These are phyloP conservation scores for Helotiales sp. DNA, from an alignment of 2,329 filamentous ascomycete species.

Conservation along the genomic window DNA sequence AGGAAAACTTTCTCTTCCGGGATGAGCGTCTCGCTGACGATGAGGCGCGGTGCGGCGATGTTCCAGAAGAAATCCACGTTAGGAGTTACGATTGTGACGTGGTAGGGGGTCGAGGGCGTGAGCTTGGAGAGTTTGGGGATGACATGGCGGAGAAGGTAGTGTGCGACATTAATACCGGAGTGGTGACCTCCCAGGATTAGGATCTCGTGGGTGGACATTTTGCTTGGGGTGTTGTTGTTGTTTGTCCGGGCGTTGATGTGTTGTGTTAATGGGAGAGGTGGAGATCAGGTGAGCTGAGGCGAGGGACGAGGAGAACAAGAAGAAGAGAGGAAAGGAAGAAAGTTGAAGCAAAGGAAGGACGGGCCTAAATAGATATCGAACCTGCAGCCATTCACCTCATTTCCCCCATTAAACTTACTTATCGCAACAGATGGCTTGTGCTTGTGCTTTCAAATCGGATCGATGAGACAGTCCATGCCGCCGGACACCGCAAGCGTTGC, in stretches of 20 bases:
- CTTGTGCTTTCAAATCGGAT: slow-evolving; percentile 3
- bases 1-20: slow-evolving; percentile 53
- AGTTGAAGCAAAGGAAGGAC: not conserved
- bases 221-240: not conserved
- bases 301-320: not conserved
- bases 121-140: slow-evolving; percentile 45
- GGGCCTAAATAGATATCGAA: not conserved
- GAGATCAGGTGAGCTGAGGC: not conserved
- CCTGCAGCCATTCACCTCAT: not conserved
- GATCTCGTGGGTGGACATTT: slow-evolving; percentile 41
- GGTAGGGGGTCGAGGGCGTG: slow-evolving; percentile 46
- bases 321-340: not conserved
- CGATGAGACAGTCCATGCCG: not conserved
- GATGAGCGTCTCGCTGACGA: slow-evolving; percentile 54
- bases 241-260: not conserved
- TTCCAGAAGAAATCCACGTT: slow-evolving; percentile 58
- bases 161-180: slow-evolving; percentile 54
- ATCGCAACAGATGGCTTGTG: not conserved
- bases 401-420: not conserved
- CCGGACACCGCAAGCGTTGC: not conserved
- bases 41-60: slow-evolving; percentile 57
- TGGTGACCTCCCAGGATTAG: slow-evolving; percentile 59
- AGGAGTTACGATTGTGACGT: slow-evolving; percentile 59
- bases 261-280: not conserved
- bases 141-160: slow-evolving; percentile 57